A percentile compares a stretch with the other conserved stretches of the same genome.
These are phyloP conservation scores for Rubia occidens DNA, from an alignment of 305 asterid genomes.

Conservation along the genomic window DNA sequence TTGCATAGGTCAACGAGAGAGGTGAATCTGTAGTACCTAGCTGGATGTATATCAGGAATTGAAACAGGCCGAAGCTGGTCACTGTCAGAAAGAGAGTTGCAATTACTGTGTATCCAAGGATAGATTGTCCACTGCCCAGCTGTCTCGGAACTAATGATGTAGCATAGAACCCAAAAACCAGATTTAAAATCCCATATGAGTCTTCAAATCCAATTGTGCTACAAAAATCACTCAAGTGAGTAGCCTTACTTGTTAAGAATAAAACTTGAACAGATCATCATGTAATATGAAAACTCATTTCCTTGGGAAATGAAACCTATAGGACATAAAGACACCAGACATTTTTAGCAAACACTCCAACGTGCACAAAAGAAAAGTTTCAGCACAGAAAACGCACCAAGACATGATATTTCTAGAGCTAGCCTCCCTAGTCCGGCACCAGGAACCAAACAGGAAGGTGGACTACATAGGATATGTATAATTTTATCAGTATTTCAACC, in stretches of 20 bases:
- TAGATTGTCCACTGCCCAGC: slow-evolving; percentile 86
- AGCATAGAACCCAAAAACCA: slow-evolving; percentile 20
- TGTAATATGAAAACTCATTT: slow-evolving; percentile 94
- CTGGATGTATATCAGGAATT: slow-evolving; percentile 91
- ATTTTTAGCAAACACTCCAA: neutral
- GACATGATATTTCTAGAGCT: slow-evolving; percentile 85
- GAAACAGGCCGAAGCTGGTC: slow-evolving; percentile 90
- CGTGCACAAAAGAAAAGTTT: neutral
- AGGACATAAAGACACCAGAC: neutral
- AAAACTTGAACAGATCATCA: slow-evolving; percentile 99
- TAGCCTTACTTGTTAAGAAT: slow-evolving; percentile 71
- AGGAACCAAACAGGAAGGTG: slow-evolving; percentile 89
- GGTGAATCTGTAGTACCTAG: slow-evolving; percentile 46
- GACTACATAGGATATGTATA: slow-evolving; percentile 33
- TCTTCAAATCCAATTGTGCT: slow-evolving; percentile 10
- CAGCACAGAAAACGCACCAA: slow-evolving; percentile 41
- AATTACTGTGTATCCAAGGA: slow-evolving; percentile 97
- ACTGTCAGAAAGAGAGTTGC: slow-evolving; percentile 72
- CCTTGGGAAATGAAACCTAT: slow-evolving; percentile 94
- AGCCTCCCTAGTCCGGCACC: slow-evolving; percentile 99
- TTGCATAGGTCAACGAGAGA: neutral
- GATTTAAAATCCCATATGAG: slow-evolving; percentile 3
- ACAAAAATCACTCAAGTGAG: slow-evolving; percentile 15
- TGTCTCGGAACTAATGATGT: slow-evolving; percentile 41
- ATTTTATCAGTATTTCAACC: slow-evolving; percentile 26